These are phyloP conservation scores for Tylopilus rubrobrunneus DNA, from an alignment of 768 basidiomycete genomes.

Conservation along the genomic window DNA sequence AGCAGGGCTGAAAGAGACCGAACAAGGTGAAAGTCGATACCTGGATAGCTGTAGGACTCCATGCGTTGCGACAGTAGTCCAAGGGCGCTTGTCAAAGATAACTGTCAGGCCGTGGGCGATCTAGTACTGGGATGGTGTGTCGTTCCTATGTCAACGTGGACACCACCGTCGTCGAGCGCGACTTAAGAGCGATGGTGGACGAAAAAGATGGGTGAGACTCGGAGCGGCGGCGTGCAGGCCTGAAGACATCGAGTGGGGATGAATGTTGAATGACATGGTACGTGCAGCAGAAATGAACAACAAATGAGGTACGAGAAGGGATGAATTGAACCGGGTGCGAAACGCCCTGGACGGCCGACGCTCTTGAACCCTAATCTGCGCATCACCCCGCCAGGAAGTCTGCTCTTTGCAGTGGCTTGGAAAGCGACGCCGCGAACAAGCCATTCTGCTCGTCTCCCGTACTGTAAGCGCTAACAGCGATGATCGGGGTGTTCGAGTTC, in stretches of 20 bases:
- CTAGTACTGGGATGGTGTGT: conserved; percentile 3
- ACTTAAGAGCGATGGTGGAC: background rate
- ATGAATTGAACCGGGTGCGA: conserved; percentile 50
- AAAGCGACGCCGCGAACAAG: conserved; percentile 75
- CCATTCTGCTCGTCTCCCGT: conserved; percentile 65
- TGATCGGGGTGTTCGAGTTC: conserved; percentile 89
- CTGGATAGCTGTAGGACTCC: conserved; percentile 32
- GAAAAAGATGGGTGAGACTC: background rate
- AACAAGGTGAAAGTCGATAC: conserved; percentile 8
- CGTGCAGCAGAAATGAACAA: conserved; percentile 31
- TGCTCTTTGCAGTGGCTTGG: conserved; percentile 87
- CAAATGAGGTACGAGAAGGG: conserved; percentile 29
- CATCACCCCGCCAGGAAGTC: conserved; percentile 79
- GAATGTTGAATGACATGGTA: conserved; percentile 29
- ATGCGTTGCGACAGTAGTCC: conserved; percentile 3
- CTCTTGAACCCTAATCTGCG: conserved; percentile 90
- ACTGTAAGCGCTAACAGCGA: conserved; percentile 88
- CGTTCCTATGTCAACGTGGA: background rate
- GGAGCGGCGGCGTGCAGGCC: background rate
- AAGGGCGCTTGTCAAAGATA: background rate
- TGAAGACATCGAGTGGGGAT: conserved; percentile 17
- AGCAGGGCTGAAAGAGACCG: background rate
- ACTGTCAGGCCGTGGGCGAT: background rate
- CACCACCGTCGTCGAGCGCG: too few relatives aligned
- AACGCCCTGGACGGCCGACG: conserved; percentile 63